Evolutionary conservation across 768 basidiomycete species (phyloP).

Genomic region (Pleurotus tuber-regium): DNA sequence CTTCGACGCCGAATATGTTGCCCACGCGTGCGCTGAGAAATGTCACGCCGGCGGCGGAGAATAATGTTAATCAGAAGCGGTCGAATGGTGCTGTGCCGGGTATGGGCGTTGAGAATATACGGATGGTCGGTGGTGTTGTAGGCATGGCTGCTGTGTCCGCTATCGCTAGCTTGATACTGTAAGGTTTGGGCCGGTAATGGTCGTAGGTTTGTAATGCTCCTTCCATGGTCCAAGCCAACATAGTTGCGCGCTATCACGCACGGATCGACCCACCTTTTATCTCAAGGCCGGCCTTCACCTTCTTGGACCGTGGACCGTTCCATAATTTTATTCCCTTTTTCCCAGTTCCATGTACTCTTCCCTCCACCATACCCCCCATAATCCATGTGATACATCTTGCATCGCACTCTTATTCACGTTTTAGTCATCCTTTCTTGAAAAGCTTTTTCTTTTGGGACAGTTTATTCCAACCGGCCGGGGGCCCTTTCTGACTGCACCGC

Average conservation of each 20-base stretch:
- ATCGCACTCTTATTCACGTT: neutral
- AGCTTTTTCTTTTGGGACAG: neutral
- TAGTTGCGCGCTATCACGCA: neutral
- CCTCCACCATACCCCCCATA: neutral
- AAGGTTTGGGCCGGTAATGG: neutral
- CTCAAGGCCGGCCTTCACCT: too few relatives aligned
- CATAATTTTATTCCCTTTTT: constrained; percentile 1
- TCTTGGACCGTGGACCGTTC: constrained; percentile 6
- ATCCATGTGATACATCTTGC: neutral
- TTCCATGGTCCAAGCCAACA: neutral
- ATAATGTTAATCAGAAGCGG: constrained; percentile 22
- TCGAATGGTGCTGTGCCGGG: constrained; percentile 13
- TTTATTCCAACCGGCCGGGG: neutral
- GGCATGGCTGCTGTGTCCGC: neutral
- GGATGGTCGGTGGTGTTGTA: constrained; percentile 1
- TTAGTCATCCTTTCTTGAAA: neutral
- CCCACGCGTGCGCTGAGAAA: constrained; percentile 71
- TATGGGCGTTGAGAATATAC: neutral
- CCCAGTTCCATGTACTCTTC: neutral
- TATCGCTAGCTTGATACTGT: constrained; percentile 2
- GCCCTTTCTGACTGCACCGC: neutral
- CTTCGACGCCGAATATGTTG: constrained; percentile 82
- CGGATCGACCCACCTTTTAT: neutral
- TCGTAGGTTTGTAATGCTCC: neutral
- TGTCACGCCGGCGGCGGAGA: constrained; percentile 26